Evolutionary conservation across 1,139 yeast genomes (phyloP).

Genomic region (Hemisphaericaspora lyxosophila): DNA sequence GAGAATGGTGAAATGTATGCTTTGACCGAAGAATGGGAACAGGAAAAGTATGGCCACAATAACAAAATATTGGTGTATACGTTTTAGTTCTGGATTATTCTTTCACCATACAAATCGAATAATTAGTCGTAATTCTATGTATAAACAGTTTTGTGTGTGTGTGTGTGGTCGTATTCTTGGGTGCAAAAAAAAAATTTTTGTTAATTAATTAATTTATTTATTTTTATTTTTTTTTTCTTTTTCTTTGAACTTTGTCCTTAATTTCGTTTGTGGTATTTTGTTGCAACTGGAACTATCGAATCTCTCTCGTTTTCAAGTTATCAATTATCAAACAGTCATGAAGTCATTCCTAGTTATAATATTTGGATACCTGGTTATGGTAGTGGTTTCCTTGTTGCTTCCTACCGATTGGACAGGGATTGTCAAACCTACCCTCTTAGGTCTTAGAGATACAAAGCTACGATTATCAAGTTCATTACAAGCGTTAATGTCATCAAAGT

Average conservation of each 20-base stretch:
- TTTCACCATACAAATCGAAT: not conserved
- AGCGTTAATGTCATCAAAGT: constrained; percentile 8
- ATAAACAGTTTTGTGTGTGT: not conserved
- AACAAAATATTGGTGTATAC: constrained; percentile 39
- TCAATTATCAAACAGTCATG: not conserved
- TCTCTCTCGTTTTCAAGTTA: not conserved
- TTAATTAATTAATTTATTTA: not conserved
- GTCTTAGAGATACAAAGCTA: constrained; percentile 12
- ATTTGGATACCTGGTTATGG: not conserved
- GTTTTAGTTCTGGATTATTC: constrained; percentile 11
- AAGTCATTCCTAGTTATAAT: not conserved
- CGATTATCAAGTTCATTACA: constrained; percentile 12
- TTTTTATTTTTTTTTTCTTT: not conserved
- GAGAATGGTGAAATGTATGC: constrained; percentile 40
- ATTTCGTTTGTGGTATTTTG: not conserved
- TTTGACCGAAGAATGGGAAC: constrained; percentile 25
- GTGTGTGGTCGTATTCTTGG: not conserved
- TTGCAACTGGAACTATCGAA: not conserved
- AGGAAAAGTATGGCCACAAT: constrained; percentile 20
- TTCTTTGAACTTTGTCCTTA: too few relatives aligned
- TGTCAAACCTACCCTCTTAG: constrained; percentile 12
- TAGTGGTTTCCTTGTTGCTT: constrained; percentile 4
- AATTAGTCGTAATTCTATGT: too few relatives aligned
- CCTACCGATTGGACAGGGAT: constrained; percentile 14
- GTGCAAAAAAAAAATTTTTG: not conserved